Evolutionary conservation across 148 eudicot genomes (phyloP), one percentile per base, ranked within the genome.

Genomic region (Rhododendron henanense): DNA sequence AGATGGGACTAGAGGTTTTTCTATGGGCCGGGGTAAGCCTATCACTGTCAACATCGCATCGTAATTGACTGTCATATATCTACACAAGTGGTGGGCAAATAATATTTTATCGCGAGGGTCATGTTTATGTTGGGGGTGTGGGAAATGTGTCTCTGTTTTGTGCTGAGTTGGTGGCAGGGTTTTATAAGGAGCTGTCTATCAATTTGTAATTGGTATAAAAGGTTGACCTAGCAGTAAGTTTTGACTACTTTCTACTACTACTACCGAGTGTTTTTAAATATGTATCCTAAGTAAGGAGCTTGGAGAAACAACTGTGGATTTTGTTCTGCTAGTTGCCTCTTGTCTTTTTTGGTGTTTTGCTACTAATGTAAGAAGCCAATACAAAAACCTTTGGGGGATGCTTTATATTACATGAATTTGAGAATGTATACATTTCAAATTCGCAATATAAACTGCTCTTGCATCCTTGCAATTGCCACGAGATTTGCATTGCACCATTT

Each of bases 11-110:
- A 89, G 94, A 87, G 99, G 99, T 78, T 97, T 97, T 86, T 92
- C 99, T 18, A 88, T 97, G 96, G 99, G 99, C 41, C 91, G 99
- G 87, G 99, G 99, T 80, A 97, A 90, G 88, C 94, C 99, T 37
- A 61, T 95, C 39, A 81, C 93, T 63, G 93, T 92, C 59, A 87
- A 86, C 73, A 84, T 89, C 39, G 87, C 78, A 11, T 65, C 51
- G 78, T 50, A 50, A 31, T 73, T 5, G 59, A 53, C 5, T 3
- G 39, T 31, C 37, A 14, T 67, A 13, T 6, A 39, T 44, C 41
- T 81, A 50, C 50, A 33, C 23, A 45, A 78, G 48, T 21, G 53
- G 31, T 78, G 51, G 31, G 28, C 19, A 44, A 18, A 45, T 11
- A 41, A 25, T 25, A n/a, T 47, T 18, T n/a, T 25, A 9, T 44